Percentiles rank a stretch among this genome's conserved stretches.
Evolutionary conservation across 768 basidiomycete species (phyloP).

Genomic region (Mycena capillaripes): DNA sequence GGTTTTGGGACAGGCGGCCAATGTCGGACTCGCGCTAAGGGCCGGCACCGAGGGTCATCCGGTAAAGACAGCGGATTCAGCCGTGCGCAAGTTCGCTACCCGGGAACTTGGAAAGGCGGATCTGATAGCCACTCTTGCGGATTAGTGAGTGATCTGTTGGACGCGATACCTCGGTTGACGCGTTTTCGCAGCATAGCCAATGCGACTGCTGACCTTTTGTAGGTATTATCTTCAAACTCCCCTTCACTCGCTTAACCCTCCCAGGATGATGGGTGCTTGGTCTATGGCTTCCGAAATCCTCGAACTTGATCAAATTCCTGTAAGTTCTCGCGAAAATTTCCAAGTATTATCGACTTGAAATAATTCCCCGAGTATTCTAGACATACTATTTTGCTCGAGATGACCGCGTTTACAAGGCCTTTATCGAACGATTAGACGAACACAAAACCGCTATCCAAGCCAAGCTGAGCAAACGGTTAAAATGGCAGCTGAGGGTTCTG

Average conservation of each 20-base stretch:
- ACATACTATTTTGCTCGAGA: conserved; percentile 96
- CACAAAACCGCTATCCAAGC: conserved; percentile 63
- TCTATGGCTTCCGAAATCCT: conserved; percentile 70
- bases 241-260: conserved; percentile 53
- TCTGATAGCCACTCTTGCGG: conserved; percentile 86
- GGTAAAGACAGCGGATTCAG: conserved; percentile 78
- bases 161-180: conserved; percentile 10
- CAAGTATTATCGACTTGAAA: not conserved
- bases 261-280: conserved; percentile 84
- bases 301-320: conserved; percentile 79
- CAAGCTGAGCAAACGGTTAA: conserved; percentile 67
- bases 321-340: conserved; percentile 51
- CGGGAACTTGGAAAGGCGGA: conserved; percentile 85
- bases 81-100: conserved; percentile 90
- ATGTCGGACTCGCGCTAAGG: conserved; percentile 78
- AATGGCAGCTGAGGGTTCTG: conserved; percentile 79
- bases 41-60: conserved; percentile 79
- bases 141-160: conserved; percentile 74
- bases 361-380: conserved; percentile 55
- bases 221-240: conserved; percentile 39
- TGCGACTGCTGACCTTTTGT: conserved; percentile 69
- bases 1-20: conserved; percentile 80
- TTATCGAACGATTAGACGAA: conserved; percentile 63
- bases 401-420: conserved; percentile 84
- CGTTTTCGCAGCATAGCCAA: conserved; percentile 78